These are phyloP conservation scores for Aspergillus sergii DNA, from an alignment of 2,329 filamentous ascomycete genomes.

Conservation along the genomic window DNA sequence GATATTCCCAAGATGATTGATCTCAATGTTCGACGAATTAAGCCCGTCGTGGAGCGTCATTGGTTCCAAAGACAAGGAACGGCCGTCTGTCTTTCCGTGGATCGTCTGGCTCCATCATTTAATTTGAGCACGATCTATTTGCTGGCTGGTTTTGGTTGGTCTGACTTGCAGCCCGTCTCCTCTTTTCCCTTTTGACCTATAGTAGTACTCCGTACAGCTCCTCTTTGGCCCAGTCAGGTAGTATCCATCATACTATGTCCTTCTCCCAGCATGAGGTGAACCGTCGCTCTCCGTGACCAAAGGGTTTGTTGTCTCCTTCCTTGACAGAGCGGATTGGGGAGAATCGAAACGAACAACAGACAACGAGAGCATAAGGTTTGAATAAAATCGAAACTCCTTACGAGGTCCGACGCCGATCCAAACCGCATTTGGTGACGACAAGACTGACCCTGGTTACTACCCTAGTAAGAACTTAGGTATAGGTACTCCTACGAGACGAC, in stretches of 20 bases:
- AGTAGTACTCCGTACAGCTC: background rate
- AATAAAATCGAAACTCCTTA: constrained; percentile 20
- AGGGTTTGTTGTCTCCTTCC: background rate
- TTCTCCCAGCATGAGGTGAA: background rate
- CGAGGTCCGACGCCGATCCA: constrained; percentile 25
- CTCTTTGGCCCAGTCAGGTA: background rate
- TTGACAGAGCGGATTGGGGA: background rate
- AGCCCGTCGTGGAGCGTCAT: constrained; percentile 6
- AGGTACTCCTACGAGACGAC: background rate
- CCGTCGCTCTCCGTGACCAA: background rate
- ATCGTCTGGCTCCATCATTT: constrained; percentile 21
- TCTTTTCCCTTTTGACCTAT: constrained; percentile 6
- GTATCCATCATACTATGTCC: background rate
- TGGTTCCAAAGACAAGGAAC: constrained; percentile 24
- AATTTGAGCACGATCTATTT: constrained; percentile 18
- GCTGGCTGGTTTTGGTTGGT: constrained; percentile 16
- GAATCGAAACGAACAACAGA: background rate
- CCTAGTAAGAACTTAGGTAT: constrained; percentile 4
- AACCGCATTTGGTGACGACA: constrained; percentile 19
- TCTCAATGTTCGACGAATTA: constrained; percentile 6
- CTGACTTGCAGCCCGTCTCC: constrained; percentile 11
- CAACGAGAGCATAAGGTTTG: constrained; percentile 8
- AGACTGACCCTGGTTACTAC: constrained; percentile 25
- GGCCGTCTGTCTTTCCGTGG: constrained; percentile 22
- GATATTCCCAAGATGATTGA: background rate